Evolutionary conservation across 202 grass and related monocot genomes (phyloP).

Genomic region (Zizania palustris): DNA sequence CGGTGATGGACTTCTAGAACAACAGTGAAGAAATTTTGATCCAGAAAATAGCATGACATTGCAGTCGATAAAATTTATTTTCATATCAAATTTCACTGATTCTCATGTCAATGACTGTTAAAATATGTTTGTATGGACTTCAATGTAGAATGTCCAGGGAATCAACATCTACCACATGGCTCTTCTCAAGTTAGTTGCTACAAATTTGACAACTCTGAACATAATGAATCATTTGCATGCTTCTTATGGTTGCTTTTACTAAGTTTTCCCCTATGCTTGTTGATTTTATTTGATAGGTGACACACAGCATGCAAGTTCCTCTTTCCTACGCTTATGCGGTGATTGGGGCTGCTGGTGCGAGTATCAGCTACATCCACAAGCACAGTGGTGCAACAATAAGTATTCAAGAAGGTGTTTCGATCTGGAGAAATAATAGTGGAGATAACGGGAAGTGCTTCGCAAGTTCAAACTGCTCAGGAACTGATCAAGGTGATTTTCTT

Average conservation of each 20-base stretch:
- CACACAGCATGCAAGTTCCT: conserved; percentile 89
- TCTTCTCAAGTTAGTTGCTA: conserved; percentile 71
- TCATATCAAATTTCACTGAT: too few species aligned
- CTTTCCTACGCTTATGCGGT: conserved; percentile 96
- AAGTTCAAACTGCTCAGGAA: conserved; percentile 97
- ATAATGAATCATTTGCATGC: conserved; percentile 26
- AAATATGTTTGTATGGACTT: too few species aligned
- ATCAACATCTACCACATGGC: conserved; percentile 60
- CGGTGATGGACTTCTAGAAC: too few species aligned
- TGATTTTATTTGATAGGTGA: conserved; percentile 57
- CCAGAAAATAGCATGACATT: too few species aligned
- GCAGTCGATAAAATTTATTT: too few species aligned
- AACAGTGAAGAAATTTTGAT: too few species aligned
- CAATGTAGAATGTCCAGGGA: too few species aligned
- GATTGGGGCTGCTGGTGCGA: conserved; percentile 83
- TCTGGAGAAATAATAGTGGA: conserved; percentile 97
- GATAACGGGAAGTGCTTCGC: conserved; percentile 75
- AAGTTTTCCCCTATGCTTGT: neutral
- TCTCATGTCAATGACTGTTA: too few species aligned
- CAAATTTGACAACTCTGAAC: conserved; percentile 25
- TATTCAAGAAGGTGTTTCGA: conserved; percentile 89
- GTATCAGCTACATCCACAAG: conserved; percentile 92
- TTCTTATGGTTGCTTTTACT: conserved; percentile 12
- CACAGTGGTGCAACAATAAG: conserved; percentile 96
- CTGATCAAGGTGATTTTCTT: conserved; percentile 72